A percentile compares a stretch with the other conserved stretches of the same genome.
phyloP scores from a whole-genome alignment of 2,329 filamentous ascomycete species.

The Parastagonospora nodorum region DNA sequence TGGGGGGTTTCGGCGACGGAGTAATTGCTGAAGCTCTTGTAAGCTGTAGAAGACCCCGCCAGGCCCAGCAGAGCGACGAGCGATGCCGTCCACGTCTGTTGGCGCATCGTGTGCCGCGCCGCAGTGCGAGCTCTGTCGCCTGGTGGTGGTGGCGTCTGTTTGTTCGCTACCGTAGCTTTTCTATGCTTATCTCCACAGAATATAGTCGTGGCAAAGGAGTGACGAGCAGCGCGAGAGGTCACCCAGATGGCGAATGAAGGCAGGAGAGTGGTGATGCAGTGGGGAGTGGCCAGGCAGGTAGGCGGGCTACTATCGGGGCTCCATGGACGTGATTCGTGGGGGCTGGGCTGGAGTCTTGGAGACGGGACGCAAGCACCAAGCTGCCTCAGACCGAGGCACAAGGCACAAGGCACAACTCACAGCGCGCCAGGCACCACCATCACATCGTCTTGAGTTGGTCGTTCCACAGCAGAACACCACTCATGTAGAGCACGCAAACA shows the following conservation, averaged over 20 bases:
- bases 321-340: slow-evolving; percentile 27
- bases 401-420: not conserved
- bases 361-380: slow-evolving; percentile 12
- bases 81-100: slow-evolving; percentile 37
- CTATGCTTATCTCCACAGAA: not conserved
- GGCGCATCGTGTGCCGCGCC: slow-evolving; percentile 42
- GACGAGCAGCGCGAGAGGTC: slow-evolving; percentile 19
- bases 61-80: slow-evolving; percentile 34
- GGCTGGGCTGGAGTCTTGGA: slow-evolving; percentile 10
- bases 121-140: slow-evolving; percentile 23
- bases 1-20: slow-evolving; percentile 56
- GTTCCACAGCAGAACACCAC: too few relatives aligned
- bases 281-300: slow-evolving; percentile 20
- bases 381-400: slow-evolving; percentile 20
- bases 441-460: not conserved
- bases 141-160: not conserved
- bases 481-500: too few relatives aligned
- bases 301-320: slow-evolving; percentile 22
- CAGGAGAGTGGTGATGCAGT: slow-evolving; percentile 2
- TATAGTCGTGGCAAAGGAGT: slow-evolving; percentile 12
- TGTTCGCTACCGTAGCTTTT: not conserved
- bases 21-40: slow-evolving; percentile 49
- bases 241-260: slow-evolving; percentile 1
- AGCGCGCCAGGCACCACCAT: not conserved
- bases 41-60: slow-evolving; percentile 26